Evolutionary conservation across 352 stramenopile genomes (phyloP).

Genomic region (Phytopythium mirpurense): DNA sequence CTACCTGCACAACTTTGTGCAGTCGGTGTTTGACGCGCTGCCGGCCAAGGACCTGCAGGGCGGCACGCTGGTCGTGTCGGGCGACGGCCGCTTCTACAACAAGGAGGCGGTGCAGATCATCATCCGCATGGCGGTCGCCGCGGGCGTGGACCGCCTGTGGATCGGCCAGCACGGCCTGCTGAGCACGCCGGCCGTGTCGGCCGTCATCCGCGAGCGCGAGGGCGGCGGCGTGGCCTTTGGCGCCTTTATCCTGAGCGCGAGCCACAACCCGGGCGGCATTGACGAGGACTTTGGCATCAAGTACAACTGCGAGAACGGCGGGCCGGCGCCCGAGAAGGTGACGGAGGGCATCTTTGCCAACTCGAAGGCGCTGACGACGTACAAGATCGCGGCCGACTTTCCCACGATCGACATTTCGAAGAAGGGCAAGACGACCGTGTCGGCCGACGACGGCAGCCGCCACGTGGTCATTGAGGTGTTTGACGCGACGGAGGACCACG

Average conservation of each 20-base stretch:
- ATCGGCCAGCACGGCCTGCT: constrained; percentile 95
- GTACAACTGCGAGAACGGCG: constrained; percentile 98
- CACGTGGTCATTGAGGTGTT: constrained; percentile 97
- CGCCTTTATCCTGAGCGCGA: constrained; percentile 97
- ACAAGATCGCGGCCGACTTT: constrained; percentile 90
- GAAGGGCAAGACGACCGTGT: constrained; percentile 60
- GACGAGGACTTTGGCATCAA: constrained; percentile 99
- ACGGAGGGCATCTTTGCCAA: constrained; percentile 96
- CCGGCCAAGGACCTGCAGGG: constrained; percentile 90
- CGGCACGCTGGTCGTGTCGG: constrained; percentile 95
- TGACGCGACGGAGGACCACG: constrained; percentile 95
- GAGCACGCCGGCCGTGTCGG: constrained; percentile 96
- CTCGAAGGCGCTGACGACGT: constrained; percentile 92
- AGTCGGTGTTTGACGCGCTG: constrained; percentile 95
- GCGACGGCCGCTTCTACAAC: constrained; percentile 92
- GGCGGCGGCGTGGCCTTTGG: constrained; percentile 91
- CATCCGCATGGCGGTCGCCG: constrained; percentile 94
- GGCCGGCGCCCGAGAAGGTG: constrained; percentile 95
- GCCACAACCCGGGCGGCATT: constrained; percentile 97
- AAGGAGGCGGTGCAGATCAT: constrained; percentile 97
- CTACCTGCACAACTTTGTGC: constrained; percentile 98
- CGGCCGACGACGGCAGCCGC: constrained; percentile 86
- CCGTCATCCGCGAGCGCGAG: constrained; percentile 94
- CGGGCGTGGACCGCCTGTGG: constrained; percentile 95
- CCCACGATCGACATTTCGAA: constrained; percentile 69